Percentiles rank a stretch among this genome's conserved stretches.
phyloP scores from a whole-genome alignment of 371 early-diverging fungal genomes.

The Mycotypha africana region DNA sequence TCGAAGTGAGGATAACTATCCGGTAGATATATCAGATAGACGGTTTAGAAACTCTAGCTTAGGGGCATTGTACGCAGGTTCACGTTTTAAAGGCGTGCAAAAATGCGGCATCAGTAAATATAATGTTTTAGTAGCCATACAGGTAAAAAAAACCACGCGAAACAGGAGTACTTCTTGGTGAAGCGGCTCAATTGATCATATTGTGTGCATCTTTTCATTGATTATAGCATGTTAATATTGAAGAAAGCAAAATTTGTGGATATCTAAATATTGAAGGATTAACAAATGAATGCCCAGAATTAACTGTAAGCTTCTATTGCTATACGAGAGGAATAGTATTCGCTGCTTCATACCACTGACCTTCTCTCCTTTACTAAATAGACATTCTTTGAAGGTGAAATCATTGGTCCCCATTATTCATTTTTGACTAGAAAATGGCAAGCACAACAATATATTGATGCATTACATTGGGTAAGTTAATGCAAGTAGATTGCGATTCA shows the following conservation, averaged over 20 bases:
- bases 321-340: too few relatives aligned
- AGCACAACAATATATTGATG: slow-evolving; percentile 69
- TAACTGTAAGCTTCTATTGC: slow-evolving; percentile 24
- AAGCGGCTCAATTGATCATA: neutral
- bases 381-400: slow-evolving; percentile 83
- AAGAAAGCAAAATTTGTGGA: slow-evolving; percentile 68
- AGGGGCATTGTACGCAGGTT: slow-evolving; percentile 61
- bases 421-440: slow-evolving; percentile 88
- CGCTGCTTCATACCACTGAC: too few relatives aligned
- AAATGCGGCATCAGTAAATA: slow-evolving; percentile 62
- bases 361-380: too few relatives aligned
- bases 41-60: slow-evolving; percentile 22
- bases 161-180: neutral
- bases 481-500: neutral
- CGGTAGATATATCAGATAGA: slow-evolving; percentile 36
- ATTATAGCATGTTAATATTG: slow-evolving; percentile 70
- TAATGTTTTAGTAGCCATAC: slow-evolving; percentile 70
- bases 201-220: neutral
- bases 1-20: slow-evolving; percentile 27
- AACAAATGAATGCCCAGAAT: slow-evolving; percentile 64
- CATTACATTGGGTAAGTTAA: slow-evolving; percentile 72
- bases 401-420: slow-evolving; percentile 72
- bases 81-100: slow-evolving; percentile 67
- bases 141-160: slow-evolving; percentile 58
- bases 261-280: slow-evolving; percentile 78